These are phyloP conservation scores for Cyclanthera cordifolia DNA, from an alignment of 306 rosid genomes.

Conservation along the genomic window DNA sequence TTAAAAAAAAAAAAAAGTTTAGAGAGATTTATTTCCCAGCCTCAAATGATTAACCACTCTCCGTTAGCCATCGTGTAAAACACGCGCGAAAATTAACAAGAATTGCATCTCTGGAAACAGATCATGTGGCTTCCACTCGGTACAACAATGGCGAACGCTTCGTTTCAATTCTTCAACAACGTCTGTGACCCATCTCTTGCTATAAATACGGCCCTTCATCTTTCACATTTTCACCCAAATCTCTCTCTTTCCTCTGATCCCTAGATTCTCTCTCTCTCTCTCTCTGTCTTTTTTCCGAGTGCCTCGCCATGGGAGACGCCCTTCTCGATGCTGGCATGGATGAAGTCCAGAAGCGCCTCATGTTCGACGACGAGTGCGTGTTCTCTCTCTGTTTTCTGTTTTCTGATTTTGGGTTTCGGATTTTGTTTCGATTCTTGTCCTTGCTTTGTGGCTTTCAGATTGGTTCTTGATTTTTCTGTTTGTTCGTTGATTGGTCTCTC, in stretches of 20 bases:
- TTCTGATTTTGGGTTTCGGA: neutral
- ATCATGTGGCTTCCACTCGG: neutral
- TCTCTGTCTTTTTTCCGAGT: conserved; percentile 23
- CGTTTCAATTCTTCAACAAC: too few relatives aligned
- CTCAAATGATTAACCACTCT: neutral
- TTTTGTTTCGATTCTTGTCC: neutral
- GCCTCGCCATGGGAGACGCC: conserved; percentile 47
- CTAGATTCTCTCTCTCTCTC: conserved; percentile 25
- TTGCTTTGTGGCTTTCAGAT: too few relatives aligned
- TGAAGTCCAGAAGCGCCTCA: conserved; percentile 95
- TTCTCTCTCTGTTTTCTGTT: neutral
- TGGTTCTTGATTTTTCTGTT: neutral
- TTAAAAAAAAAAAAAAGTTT: too few relatives aligned
- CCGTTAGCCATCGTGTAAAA: neutral
- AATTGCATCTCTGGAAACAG: neutral
- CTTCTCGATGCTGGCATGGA: conserved; percentile 71
- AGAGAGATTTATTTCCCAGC: neutral
- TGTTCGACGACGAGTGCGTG: conserved; percentile 92
- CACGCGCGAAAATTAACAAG: neutral
- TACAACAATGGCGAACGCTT: conserved; percentile 7
- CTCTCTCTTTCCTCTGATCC: neutral
- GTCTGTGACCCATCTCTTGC: too few relatives aligned
- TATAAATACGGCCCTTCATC: conserved; percentile 1
- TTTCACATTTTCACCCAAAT: neutral
- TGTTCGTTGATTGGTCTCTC: too few relatives aligned